phyloP scores from a whole-genome alignment of 148 eudicot species.

The Nepenthes gracilis region DNA sequence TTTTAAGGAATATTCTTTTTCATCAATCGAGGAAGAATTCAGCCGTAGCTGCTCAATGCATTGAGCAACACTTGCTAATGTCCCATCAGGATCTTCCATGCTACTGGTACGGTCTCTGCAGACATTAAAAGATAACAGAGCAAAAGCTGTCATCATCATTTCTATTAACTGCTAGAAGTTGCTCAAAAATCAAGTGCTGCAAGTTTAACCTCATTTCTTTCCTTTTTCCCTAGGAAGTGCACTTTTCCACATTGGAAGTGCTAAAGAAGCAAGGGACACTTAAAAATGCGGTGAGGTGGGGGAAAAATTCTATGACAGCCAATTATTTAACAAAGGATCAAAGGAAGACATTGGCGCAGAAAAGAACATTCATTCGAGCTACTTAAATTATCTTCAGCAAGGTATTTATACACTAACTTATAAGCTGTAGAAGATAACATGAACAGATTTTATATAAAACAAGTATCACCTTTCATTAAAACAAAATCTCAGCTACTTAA shows the following conservation, averaged over 20 bases:
- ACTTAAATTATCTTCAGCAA: too few species aligned
- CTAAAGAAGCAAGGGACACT: too few species aligned
- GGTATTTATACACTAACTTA: too few species aligned
- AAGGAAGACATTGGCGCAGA: background rate
- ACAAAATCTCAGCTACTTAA: too few species aligned
- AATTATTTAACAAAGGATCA: background rate
- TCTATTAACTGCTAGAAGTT: constrained; percentile 1
- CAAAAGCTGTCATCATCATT: background rate
- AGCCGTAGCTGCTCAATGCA: constrained; percentile 97
- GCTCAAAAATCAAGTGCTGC: background rate
- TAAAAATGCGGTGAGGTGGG: too few species aligned
- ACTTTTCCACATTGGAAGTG: too few species aligned
- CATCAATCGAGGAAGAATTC: constrained; percentile 64
- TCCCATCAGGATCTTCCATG: constrained; percentile 99
- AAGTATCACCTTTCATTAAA: too few species aligned
- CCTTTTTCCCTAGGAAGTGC: too few species aligned
- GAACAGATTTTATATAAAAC: too few species aligned
- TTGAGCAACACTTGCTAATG: constrained; percentile 94
- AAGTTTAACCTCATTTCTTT: too few species aligned
- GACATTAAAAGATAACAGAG: constrained; percentile 6
- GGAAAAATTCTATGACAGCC: too few species aligned
- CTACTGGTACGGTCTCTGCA: constrained; percentile 83
- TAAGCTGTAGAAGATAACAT: too few species aligned
- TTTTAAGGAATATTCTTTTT: constrained; percentile 71
- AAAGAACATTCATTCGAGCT: background rate